phyloP scores from a whole-genome alignment of 495 filamentous ascomycete genomes.

The Lasiosphaeria miniovina region DNA sequence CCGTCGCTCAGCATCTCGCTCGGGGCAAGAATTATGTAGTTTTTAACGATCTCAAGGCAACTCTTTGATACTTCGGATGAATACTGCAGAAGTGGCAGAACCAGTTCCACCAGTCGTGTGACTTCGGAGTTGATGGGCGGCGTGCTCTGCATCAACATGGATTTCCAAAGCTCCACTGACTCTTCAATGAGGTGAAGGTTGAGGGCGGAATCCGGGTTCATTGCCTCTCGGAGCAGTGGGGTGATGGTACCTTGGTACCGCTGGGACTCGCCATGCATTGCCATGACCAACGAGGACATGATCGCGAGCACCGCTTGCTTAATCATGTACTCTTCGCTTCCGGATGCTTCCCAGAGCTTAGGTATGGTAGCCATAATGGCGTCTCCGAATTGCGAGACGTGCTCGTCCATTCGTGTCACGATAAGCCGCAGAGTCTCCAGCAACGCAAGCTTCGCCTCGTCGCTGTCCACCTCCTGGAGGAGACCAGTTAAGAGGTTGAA shows the following conservation, averaged over 20 bases:
- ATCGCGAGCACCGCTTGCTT: constrained; percentile 89
- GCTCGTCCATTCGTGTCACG: constrained; percentile 75
- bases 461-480: constrained; percentile 73
- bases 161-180: constrained; percentile 81
- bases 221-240: constrained; percentile 73
- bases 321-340: constrained; percentile 74
- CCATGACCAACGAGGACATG: constrained; percentile 70
- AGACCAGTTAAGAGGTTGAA: constrained; percentile 69
- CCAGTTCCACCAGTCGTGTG: constrained; percentile 60
- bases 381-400: constrained; percentile 72
- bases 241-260: constrained; percentile 71
- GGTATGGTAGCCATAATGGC: constrained; percentile 77
- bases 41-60: constrained; percentile 63
- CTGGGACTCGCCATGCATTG: constrained; percentile 71
- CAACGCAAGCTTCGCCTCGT: constrained; percentile 84
- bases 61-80: constrained; percentile 52
- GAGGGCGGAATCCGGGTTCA: constrained; percentile 74
- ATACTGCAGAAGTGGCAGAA: constrained; percentile 69
- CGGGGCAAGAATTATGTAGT: constrained; percentile 79
- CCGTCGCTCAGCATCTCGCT: constrained; percentile 64
- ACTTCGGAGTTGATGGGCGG: constrained; percentile 63
- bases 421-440: constrained; percentile 76
- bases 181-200: constrained; percentile 88
- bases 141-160: constrained; percentile 69
- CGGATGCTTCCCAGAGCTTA: constrained; percentile 76